These are phyloP conservation scores for Mucor mucedo DNA, from an alignment of 371 early-diverging fungal genomes.

Conservation along the genomic window DNA sequence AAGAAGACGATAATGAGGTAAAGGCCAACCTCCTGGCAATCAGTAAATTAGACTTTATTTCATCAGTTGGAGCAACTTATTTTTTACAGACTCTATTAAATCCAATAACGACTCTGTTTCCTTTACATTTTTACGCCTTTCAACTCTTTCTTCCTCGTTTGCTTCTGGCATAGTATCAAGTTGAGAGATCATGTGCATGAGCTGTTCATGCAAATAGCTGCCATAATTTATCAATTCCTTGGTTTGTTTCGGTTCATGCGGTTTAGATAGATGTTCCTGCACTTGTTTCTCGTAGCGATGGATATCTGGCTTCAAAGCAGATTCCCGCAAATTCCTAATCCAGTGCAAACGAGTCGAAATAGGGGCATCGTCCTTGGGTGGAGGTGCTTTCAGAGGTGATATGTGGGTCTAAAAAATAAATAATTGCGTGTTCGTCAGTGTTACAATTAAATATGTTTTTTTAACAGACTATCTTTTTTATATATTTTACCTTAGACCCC, in stretches of 20 bases:
- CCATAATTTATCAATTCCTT: slow-evolving; percentile 22
- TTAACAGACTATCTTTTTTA: not conserved
- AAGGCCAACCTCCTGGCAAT: too few relatives aligned
- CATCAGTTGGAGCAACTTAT: not conserved
- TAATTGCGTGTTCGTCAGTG: too few relatives aligned
- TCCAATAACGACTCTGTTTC: slow-evolving; percentile 20
- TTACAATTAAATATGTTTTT: not conserved
- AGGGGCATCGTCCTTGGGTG: slow-evolving; percentile 20
- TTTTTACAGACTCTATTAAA: slow-evolving; percentile 11
- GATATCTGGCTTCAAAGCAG: slow-evolving; percentile 19
- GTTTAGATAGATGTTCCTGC: slow-evolving; percentile 3
- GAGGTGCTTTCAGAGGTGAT: not conserved
- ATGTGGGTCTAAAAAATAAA: slow-evolving; percentile 7
- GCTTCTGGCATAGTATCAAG: slow-evolving; percentile 24
- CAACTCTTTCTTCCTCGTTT: slow-evolving; percentile 12
- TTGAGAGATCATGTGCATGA: slow-evolving; percentile 25
- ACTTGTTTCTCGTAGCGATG: slow-evolving; percentile 19
- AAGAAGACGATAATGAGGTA: too few relatives aligned
- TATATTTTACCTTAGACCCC: slow-evolving; percentile 20
- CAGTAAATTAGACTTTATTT: not conserved
- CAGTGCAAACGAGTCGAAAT: slow-evolving; percentile 10
- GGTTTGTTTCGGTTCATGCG: slow-evolving; percentile 9
- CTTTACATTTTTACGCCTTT: slow-evolving; percentile 15
- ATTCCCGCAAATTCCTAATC: slow-evolving; percentile 18
- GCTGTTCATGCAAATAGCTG: slow-evolving; percentile 23